These are phyloP conservation scores for Termitomyces sp. DNA, from an alignment of 768 basidiomycete species.

Conservation along the genomic window DNA sequence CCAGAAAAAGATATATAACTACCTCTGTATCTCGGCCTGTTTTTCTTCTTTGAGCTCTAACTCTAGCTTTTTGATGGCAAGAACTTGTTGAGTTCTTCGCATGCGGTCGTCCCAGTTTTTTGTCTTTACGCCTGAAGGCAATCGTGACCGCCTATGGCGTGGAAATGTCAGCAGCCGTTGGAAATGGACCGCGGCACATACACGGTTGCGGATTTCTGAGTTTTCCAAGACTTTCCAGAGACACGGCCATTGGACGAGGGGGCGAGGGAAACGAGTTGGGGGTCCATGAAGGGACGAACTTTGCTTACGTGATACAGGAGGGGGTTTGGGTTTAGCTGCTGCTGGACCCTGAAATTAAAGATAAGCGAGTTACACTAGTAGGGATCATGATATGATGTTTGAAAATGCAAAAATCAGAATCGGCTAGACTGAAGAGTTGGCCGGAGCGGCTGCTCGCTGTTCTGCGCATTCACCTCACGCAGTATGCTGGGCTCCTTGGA, in stretches of 20 bases:
- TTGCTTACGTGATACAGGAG: constrained; percentile 3
- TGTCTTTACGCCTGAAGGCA: constrained; percentile 58
- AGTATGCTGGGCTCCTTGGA: constrained; percentile 39
- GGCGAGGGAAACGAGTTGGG: constrained; percentile 31
- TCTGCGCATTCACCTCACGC: constrained; percentile 9
- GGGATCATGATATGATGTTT: constrained; percentile 1
- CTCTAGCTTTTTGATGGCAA: constrained; percentile 70
- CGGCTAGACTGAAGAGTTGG: constrained; percentile 5
- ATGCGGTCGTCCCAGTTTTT: constrained; percentile 66
- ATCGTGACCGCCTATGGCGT: constrained; percentile 55
- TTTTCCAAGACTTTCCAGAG: constrained; percentile 71
- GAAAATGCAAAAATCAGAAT: constrained; percentile 8
- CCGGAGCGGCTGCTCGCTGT: neutral
- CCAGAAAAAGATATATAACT: constrained; percentile 8
- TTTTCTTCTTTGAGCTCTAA: constrained; percentile 75
- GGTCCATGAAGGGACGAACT: constrained; percentile 1
- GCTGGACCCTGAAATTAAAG: neutral
- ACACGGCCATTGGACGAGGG: constrained; percentile 60
- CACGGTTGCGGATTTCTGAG: constrained; percentile 43
- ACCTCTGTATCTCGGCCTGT: constrained; percentile 60
- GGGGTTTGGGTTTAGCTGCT: neutral
- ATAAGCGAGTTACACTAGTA: neutral
- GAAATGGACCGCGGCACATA: constrained; percentile 20
- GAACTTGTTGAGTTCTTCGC: constrained; percentile 56
- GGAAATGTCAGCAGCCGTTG: constrained; percentile 8